Base-by-base conservation (phyloP, 2,329 filamentous ascomycete genomes). In the Ophiostoma triangulosporum region DNA sequence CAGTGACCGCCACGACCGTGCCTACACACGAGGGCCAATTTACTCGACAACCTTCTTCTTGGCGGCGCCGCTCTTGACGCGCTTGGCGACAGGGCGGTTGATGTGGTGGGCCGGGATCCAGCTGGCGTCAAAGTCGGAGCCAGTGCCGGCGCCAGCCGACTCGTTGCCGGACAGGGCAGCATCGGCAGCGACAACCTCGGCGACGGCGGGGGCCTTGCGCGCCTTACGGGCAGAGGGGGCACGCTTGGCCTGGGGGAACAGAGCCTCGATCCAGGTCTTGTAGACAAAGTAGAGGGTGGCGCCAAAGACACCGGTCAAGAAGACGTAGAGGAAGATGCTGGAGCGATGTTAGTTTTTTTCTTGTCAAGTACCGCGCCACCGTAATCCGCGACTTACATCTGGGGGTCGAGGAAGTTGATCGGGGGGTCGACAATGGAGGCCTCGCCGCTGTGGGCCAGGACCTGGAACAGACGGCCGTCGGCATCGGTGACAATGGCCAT, bases 291-390 rank as follows among this genome's bases (percentile, higher is more conserved):
- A 96, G 67, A 85, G 80, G 52, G 84, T 88, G 58, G 86, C 89
- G 60, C 72, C 81, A 67, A 95, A 94, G 58, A 77, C 79, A 57
- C 77, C 83, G 52, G 84, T 75, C 62, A 98, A 85, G 75, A 97
- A 83, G 66, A 95, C 76, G 76, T 97, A 97, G 58, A 98, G 82
- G 82, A 98, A 98, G 73, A 97, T 88, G 66, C 93, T 97, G 27
- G 26, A 17, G 4, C n/a, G 40, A n/a, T 4, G 31, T 24, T 8
- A 20, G 36, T 20, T n/a, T n/a, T n/a, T n/a, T n/a, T n/a, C n/a
- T n/a, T n/a, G n/a, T n/a, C n/a, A n/a, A n/a, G n/a, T n/a, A n/a
- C n/a, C n/a, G n/a, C n/a, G n/a, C n/a, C n/a, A n/a, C n/a, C n/a
- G n/a, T n/a, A n/a, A n/a, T 27, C 6, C 22, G 15, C 6, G 3